phyloP scores from a whole-genome alignment of 257 asterid species.

The Forsythia suspensa region DNA sequence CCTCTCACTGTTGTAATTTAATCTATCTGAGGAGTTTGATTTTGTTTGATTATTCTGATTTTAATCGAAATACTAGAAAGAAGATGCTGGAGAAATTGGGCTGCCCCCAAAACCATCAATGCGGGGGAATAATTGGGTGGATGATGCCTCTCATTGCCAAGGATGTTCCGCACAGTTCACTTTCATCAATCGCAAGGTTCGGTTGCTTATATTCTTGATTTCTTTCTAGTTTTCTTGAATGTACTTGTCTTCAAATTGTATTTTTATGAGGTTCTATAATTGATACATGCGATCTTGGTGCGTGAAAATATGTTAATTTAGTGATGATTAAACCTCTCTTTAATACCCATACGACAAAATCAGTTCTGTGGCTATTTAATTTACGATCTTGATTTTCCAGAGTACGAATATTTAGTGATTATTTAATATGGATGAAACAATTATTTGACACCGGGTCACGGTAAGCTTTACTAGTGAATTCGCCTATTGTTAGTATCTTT shows the following conservation, averaged over 20 bases:
- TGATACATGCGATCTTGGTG: constrained; percentile 17
- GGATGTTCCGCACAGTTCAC: constrained; percentile 95
- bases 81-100: constrained; percentile 92
- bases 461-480: neutral
- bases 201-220: constrained; percentile 16
- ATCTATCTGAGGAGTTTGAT: neutral
- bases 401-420: neutral
- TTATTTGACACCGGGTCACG: neutral
- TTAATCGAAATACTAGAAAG: neutral
- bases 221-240: neutral
- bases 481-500: neutral
- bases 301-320: neutral
- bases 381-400: neutral
- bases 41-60: neutral
- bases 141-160: constrained; percentile 94
- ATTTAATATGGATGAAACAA: neutral
- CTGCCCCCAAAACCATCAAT: constrained; percentile 89
- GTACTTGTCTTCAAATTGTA: neutral
- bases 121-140: constrained; percentile 88
- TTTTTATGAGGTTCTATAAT: constrained; percentile 1
- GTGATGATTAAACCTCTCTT: neutral
- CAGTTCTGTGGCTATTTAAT: neutral
- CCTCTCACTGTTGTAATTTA: neutral
- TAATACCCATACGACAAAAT: neutral
- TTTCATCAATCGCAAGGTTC: constrained; percentile 96